A percentile compares a stretch with the other conserved stretches of the same genome.
These are phyloP conservation scores for Fusarium tuaranense DNA, from an alignment of 2,329 filamentous ascomycete species.

Conservation along the genomic window DNA sequence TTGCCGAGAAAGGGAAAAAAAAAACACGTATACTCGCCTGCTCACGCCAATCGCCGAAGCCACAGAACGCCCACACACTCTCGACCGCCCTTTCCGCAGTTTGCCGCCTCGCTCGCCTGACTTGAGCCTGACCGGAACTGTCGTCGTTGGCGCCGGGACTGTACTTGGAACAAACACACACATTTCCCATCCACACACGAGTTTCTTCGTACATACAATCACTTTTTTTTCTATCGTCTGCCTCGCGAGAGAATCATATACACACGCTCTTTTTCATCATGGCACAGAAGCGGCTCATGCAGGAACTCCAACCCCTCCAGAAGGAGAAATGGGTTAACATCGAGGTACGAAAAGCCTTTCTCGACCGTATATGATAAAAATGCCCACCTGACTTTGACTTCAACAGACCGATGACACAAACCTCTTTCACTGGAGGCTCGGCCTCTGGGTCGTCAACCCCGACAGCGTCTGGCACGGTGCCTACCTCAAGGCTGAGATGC, in stretches of 20 bases:
- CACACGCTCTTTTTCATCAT: conserved; percentile 45
- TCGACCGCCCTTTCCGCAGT: conserved; percentile 45
- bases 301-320: conserved; percentile 82
- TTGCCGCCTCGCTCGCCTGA: conserved; percentile 36
- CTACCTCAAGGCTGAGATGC: conserved; percentile 92
- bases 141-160: conserved; percentile 6
- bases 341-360: conserved; percentile 67
- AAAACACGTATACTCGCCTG: conserved; percentile 3
- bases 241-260: not conserved
- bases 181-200: not conserved
- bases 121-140: conserved; percentile 34
- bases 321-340: conserved; percentile 97
- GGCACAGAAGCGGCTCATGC: conserved; percentile 83
- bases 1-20: not conserved
- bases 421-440: conserved; percentile 88
- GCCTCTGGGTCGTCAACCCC: conserved; percentile 91
- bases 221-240: not conserved
- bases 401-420: conserved; percentile 80
- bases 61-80: conserved; percentile 29
- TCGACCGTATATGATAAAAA: not conserved
- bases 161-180: conserved; percentile 18
- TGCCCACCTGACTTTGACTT: conserved; percentile 12
- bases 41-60: conserved; percentile 31
- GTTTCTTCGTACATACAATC: conserved; percentile 1
- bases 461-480: conserved; percentile 93